Evolutionary conservation across 176 grass and related monocot species (phyloP), one percentile per base, ranked within the genome.

Genomic region (Paspalum vaginatum): DNA sequence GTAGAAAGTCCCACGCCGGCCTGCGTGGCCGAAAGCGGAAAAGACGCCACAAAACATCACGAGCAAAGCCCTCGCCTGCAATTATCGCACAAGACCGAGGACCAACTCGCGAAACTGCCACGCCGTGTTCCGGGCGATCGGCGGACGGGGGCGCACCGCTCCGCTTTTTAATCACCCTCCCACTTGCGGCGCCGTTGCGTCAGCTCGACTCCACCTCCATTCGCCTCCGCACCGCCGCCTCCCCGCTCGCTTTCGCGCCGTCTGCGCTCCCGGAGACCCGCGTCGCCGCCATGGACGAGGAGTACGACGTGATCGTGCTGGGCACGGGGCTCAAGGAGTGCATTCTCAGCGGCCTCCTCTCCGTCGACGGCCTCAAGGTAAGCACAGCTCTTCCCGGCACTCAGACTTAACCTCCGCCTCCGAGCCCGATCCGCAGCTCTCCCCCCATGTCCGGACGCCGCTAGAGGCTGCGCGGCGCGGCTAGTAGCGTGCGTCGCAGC

Each of bases 311-410:
- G 37, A 98, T 98, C 66, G 95, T 98, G 46, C 90, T 98, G 6
- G 95, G 95, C 67, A 98, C 95, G 22, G 92, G 95, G 11, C 95
- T 98, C 81, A 95, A 98, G 90, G 95, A 98, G 81, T 98, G 95
- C 90, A 98, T 98, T 88, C 95, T 98, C 60, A 98, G 95, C 70
- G 95, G 95, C 38, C 95, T 98, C 74, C 95, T 98, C 77, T 93
- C 95, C 83, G 95, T 98, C 90, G 92, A 98, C 76, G 92, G 95
- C 81, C 88, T 94, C 83, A 98, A 93, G 95, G 95, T 98, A 32
- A 68, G 76, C 46, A 2, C 41, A 5, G 6, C 11, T 0, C 51
- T 1, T 40, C 43, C 44, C 44, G 67, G 4, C 12, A 26, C 21
- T 70, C 44, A 6, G 12, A 5, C 65, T 6, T 21, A 20, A 26